Evolutionary conservation across 345 rosid genomes (phyloP).

Genomic region (Euphorbia peplus): DNA sequence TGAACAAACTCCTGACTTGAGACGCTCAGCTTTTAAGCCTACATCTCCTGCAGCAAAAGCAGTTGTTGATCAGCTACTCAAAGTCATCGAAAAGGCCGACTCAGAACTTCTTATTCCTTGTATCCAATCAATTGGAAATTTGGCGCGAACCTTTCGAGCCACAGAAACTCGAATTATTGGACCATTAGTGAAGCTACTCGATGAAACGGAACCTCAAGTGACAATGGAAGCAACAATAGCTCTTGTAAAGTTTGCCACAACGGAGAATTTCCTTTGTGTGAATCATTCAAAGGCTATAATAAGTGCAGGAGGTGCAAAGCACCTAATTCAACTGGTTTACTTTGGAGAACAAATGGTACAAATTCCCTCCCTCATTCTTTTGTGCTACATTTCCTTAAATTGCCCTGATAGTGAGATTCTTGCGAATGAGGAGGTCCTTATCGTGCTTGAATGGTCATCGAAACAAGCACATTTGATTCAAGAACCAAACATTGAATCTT

Average conservation of each 20-base stretch:
- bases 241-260: constrained; percentile 24
- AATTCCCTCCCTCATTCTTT: constrained; percentile 22
- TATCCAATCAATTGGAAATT: constrained; percentile 22
- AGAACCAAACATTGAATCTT: background rate
- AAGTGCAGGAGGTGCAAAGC: constrained; percentile 27
- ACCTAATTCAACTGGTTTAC: constrained; percentile 31
- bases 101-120: constrained; percentile 27
- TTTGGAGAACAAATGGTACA: constrained; percentile 32
- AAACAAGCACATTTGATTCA: constrained; percentile 15
- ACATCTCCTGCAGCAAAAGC: constrained; percentile 29
- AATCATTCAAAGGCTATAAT: constrained; percentile 29
- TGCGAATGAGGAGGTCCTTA: constrained; percentile 31
- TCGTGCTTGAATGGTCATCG: constrained; percentile 28
- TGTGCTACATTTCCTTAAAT: constrained; percentile 26
- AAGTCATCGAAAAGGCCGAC: constrained; percentile 20
- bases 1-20: constrained; percentile 24
- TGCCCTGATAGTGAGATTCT: constrained; percentile 32
- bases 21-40: constrained; percentile 32
- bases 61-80: constrained; percentile 26
- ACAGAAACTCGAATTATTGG: constrained; percentile 28
- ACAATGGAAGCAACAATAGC: constrained; percentile 29
- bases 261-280: constrained; percentile 26
- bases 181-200: constrained; percentile 29
- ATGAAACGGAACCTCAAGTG: constrained; percentile 25
- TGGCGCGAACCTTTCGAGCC: constrained; percentile 27